phyloP scores from a whole-genome alignment of 2,329 filamentous ascomycete genomes.

The Talaromyces atroroseus region DNA sequence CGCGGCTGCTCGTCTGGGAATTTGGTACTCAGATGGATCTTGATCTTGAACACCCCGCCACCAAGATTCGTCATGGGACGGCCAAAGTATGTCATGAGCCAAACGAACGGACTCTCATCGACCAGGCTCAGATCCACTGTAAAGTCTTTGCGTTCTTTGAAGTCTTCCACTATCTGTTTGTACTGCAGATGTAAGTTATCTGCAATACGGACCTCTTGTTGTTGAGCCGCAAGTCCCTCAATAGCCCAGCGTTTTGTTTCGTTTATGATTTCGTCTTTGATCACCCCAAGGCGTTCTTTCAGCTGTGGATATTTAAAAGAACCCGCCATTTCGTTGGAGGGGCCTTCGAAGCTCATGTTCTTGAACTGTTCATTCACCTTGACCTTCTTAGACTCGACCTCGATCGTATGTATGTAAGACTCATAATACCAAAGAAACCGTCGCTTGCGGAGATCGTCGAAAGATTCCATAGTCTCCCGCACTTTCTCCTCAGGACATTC shows the following conservation, averaged over 20 bases:
- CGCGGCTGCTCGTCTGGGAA: slow-evolving; percentile 88
- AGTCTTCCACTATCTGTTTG: slow-evolving; percentile 70
- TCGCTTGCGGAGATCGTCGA: slow-evolving; percentile 83
- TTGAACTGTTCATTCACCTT: slow-evolving; percentile 60
- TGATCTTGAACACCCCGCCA: slow-evolving; percentile 80
- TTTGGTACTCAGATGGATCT: slow-evolving; percentile 69
- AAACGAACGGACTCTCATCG: slow-evolving; percentile 81
- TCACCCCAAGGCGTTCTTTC: slow-evolving; percentile 59
- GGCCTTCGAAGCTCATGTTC: slow-evolving; percentile 83
- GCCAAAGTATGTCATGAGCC: slow-evolving; percentile 84
- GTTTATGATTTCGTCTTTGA: slow-evolving; percentile 65
- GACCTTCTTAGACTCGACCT: slow-evolving; percentile 57
- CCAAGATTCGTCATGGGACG: slow-evolving; percentile 89
- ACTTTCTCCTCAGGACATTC: slow-evolving; percentile 44
- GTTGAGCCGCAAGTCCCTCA: slow-evolving; percentile 59
- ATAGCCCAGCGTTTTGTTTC: slow-evolving; percentile 68
- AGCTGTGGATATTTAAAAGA: slow-evolving; percentile 75
- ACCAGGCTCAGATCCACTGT: slow-evolving; percentile 72
- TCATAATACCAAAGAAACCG: slow-evolving; percentile 96
- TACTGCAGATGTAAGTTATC: slow-evolving; percentile 79
- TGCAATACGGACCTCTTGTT: slow-evolving; percentile 67
- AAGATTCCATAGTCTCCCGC: slow-evolving; percentile 69
- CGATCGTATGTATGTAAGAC: slow-evolving; percentile 69
- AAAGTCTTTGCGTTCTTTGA: slow-evolving; percentile 63
- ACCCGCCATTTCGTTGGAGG: slow-evolving; percentile 76